Percentiles rank a stretch among this genome's conserved stretches.
These are phyloP conservation scores for Phytopythium chamaehyphon DNA, from an alignment of 352 stramenopile species.

Conservation along the genomic window DNA sequence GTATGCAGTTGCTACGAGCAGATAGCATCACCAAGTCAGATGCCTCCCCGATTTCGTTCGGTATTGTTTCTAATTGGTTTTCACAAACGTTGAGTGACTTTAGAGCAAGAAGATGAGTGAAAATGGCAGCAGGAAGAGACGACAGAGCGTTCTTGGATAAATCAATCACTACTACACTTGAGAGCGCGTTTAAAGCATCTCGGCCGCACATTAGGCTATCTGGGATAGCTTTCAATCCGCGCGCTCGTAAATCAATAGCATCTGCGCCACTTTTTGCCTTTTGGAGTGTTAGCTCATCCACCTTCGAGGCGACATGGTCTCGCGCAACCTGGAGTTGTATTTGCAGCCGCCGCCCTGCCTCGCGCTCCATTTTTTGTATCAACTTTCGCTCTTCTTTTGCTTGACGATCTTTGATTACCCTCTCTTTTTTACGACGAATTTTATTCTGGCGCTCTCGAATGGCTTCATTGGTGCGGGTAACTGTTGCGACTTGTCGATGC, in stretches of 20 bases:
- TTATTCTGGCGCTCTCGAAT: constrained; percentile 63
- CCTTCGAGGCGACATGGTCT: constrained; percentile 50
- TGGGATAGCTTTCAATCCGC: constrained; percentile 34
- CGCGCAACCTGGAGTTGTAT: constrained; percentile 49
- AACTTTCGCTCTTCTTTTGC: constrained; percentile 49
- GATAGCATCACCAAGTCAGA: constrained; percentile 45
- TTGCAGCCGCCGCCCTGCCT: constrained; percentile 33
- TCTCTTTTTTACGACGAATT: constrained; percentile 50
- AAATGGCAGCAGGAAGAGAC: constrained; percentile 37
- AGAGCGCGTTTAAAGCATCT: constrained; percentile 44
- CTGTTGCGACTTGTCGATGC: constrained; percentile 46
- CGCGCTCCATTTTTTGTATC: constrained; percentile 27
- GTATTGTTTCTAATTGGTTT: constrained; percentile 44
- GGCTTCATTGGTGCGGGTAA: constrained; percentile 52
- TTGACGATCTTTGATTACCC: constrained; percentile 54
- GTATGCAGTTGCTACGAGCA: constrained; percentile 45
- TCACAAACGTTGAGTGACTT: constrained; percentile 51
- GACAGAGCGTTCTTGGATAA: constrained; percentile 50
- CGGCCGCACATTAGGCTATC: constrained; percentile 40
- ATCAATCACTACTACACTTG: constrained; percentile 64
- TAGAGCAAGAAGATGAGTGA: constrained; percentile 54
- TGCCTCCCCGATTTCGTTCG: constrained; percentile 47
- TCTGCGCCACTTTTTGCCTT: constrained; percentile 57
- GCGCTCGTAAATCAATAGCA: constrained; percentile 33
- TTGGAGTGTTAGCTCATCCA: constrained; percentile 40